Base-by-base conservation (phyloP, 2,329 filamentous ascomycete species). In the Onygena corvina region DNA sequence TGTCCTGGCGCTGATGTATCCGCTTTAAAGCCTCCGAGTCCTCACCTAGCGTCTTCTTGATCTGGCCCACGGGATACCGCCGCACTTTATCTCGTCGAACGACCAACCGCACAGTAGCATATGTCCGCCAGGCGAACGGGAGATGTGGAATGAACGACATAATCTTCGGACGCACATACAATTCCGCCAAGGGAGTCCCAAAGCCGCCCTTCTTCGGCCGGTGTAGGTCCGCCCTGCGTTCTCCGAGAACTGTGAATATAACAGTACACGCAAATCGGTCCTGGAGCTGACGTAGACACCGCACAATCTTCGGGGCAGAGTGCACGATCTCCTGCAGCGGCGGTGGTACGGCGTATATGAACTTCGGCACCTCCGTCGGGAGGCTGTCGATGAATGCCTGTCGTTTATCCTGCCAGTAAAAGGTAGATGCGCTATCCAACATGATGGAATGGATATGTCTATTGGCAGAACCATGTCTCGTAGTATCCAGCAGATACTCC, bases 371-470 rank as follows among this genome's bases (percentile, higher is more conserved):
- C 44, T 54, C 50, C 18, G 46, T 42, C 18, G 52, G 54, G 21
- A 56, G 52, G 27, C 47, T 40, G 20, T 50, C 29, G 20, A 69
- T 61, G n/a, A 67, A 62, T 45, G 65, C 66, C 48, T 73, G 71
- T 11, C 70, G 57, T 30, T 70, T 67, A 47, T 75, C 68, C 55
- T 73, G 70, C 72, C 74, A 77, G 62, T 72, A 68, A 59, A 80
- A 81, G 0, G 74, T 66, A 21, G 71, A 74, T 3, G 72, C 68
- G 49, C 74, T 74, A 58, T 79, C 76, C 4, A 83, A 57, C 20
- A 77, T 59, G 11, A 82, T 62, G 27, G 73, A 65, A 36, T 71
- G 68, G 1, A 82, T 56, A 0, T 62, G 59, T 1, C 73, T 67
- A 23, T 68, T 59, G 27, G 64, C 60, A 3, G 76, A 79, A 16